A percentile compares a stretch with the other conserved stretches of the same genome.
phyloP scores from a whole-genome alignment of 2,329 filamentous ascomycete species.

The Sphaerulina musiva region DNA sequence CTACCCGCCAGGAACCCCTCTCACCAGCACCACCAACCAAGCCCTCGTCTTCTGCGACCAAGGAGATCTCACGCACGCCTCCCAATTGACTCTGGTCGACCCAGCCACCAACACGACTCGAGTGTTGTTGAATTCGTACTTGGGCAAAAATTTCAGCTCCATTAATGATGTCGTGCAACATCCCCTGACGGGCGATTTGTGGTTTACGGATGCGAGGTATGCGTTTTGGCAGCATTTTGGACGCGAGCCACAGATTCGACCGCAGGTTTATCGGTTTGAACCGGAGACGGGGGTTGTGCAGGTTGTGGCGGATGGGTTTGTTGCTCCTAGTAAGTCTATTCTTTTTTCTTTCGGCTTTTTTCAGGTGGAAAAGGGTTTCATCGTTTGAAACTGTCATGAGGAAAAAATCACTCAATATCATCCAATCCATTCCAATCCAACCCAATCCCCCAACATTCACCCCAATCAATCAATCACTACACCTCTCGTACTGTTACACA shows the following conservation, averaged over 20 bases:
- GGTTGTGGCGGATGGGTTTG: conserved; percentile 53
- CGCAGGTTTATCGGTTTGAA: conserved; percentile 55
- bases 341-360: too few species aligned
- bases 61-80: conserved; percentile 26
- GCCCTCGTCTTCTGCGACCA: conserved; percentile 33
- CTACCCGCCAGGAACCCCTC: conserved; percentile 29
- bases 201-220: conserved; percentile 58
- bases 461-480: too few species aligned
- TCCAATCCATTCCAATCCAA: too few species aligned
- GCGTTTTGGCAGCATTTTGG: conserved; percentile 45
- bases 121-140: conserved; percentile 52
- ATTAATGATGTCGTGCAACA: conserved; percentile 53
- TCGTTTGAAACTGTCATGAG: too few species aligned
- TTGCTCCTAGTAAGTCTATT: conserved; percentile 38
- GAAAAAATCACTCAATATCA: too few species aligned
- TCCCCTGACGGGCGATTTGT: conserved; percentile 50
- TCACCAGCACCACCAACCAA: conserved; percentile 29
- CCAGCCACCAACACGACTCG: conserved; percentile 24
- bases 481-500: too few species aligned
- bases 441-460: too few species aligned
- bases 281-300: conserved; percentile 47
- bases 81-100: conserved; percentile 28
- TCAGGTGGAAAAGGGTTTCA: too few species aligned
- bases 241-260: conserved; percentile 46
- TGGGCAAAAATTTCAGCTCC: conserved; percentile 56